Conservation (phyloP, 352 stramenopile species). For the Thalassiosira pacifica region DNA sequence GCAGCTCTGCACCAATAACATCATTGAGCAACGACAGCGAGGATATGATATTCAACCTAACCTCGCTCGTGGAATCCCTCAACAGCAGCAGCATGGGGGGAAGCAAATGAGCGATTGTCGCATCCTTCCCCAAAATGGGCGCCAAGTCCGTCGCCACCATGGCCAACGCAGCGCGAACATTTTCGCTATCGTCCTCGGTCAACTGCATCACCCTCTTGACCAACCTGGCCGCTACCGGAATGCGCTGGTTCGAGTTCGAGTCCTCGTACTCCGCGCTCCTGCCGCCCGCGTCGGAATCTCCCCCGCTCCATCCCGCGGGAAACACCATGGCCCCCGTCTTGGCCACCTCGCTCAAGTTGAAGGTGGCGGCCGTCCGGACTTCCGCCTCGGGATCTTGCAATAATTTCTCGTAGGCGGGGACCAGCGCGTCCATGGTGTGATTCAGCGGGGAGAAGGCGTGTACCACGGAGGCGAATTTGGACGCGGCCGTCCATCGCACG, state of each 20-base stretch:
- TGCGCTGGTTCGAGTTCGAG: conserved; percentile 86
- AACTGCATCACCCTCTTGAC: conserved; percentile 86
- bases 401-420: conserved; percentile 91
- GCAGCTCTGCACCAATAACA: conserved; percentile 96
- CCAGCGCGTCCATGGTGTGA: conserved; percentile 79
- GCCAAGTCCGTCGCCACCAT: conserved; percentile 95
- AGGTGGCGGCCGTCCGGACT: conserved; percentile 93
- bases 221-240: conserved; percentile 87
- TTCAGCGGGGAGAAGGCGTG: conserved; percentile 86
- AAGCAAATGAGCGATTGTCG: conserved; percentile 93
- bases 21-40: conserved; percentile 96
- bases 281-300: conserved; percentile 76
- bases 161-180: conserved; percentile 95
- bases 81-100: conserved; percentile 95
- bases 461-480: conserved; percentile 95
- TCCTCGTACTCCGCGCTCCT: conserved; percentile 88
- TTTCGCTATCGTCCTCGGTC: conserved; percentile 95
- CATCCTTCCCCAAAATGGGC: conserved; percentile 93
- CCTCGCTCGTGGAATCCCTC: conserved; percentile 96
- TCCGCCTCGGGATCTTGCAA: conserved; percentile 97
- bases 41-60: conserved; percentile 98
- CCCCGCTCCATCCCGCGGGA: conserved; percentile 45
- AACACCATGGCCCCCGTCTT: conserved; percentile 68
- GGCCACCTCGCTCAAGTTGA: conserved; percentile 89
- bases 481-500: conserved; percentile 97